phyloP scores from a whole-genome alignment of 345 rosid species.

The Aurinia saxatilis region DNA sequence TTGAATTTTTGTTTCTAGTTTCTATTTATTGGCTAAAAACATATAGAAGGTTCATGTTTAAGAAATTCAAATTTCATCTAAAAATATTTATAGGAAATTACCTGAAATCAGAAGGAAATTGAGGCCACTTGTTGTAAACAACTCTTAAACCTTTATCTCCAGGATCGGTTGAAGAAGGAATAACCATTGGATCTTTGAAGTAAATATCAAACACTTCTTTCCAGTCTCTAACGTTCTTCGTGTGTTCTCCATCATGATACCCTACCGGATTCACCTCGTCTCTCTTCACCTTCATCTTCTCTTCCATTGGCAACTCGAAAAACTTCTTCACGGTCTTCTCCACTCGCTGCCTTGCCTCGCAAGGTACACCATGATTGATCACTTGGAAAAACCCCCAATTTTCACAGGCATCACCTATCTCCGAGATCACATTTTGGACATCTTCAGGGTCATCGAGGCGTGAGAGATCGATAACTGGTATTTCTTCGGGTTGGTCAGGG shows the following conservation, averaged over 20 bases:
- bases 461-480: slow-evolving; percentile 62
- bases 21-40: no score
- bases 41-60: no score
- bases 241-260: slow-evolving; percentile 67
- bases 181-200: slow-evolving; percentile 44
- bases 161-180: slow-evolving; percentile 55
- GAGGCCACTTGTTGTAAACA: slow-evolving; percentile 76
- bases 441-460: neutral
- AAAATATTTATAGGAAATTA: neutral
- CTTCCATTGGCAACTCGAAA: slow-evolving; percentile 45
- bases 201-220: slow-evolving; percentile 74
- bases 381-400: slow-evolving; percentile 88
- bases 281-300: slow-evolving; percentile 56
- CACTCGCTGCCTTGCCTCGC: slow-evolving; percentile 32
- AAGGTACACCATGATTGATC: slow-evolving; percentile 68
- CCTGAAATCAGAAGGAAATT: slow-evolving; percentile 53
- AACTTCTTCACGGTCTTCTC: slow-evolving; percentile 41
- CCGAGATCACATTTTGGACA: neutral
- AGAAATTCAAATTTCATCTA: neutral
- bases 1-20: no score
- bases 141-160: slow-evolving; percentile 35
- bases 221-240: slow-evolving; percentile 94
- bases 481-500: slow-evolving; percentile 26
- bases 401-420: slow-evolving; percentile 44
- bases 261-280: slow-evolving; percentile 69